Evolutionary conservation across 352 stramenopile species (phyloP), one percentile per base, ranked within the genome.

Genomic region (Lagenidium giganteum): DNA sequence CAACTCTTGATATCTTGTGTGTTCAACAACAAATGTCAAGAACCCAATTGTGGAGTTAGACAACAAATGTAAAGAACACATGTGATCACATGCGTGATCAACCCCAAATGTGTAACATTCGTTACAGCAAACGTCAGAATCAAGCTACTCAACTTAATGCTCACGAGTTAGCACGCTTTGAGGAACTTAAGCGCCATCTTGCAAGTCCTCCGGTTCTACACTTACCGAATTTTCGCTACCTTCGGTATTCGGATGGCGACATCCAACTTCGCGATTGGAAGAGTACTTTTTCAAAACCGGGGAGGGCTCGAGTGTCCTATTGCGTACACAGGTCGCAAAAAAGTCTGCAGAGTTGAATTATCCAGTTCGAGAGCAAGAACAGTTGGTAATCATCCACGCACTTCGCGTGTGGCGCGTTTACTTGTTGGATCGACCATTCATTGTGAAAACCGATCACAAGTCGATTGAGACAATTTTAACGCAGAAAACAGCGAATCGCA

Each of bases 331-430:
- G 47, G 33, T 20, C 39, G 33, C 16, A 61, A 61, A 28, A 61
- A 54, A 52, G 21, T 35, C 42, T 34, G 51, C 51, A 24, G 43
- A 59, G 30, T 23, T 54, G 5, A 50, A 50, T 20, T 60, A 60
- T 16, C 43, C 33, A 13, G 43, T 34, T 3, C 23, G 47, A 11
- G 35, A 59, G 11, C 42, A 54, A 11, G 47, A 54, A 25, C 36
- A 57, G 33, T 31, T 57, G 3, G 47, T 30, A 0, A 45, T 51
- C 5, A 35, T 57, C 13, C 43, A 57, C 16, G 47, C 47, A 8
- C 36, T 62, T 4, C 30, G 16, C 6, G 30, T 39, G 0, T 54
- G 46, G 8, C 31, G 44, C 8, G 35, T 47, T 1, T 57, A 53
- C 41, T 25, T 58, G 11, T 22, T 45, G 5, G 24, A 52, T 27